Evolutionary conservation across 2,329 filamentous ascomycete species (phyloP).

Genomic region (Botrytis paeoniae): DNA sequence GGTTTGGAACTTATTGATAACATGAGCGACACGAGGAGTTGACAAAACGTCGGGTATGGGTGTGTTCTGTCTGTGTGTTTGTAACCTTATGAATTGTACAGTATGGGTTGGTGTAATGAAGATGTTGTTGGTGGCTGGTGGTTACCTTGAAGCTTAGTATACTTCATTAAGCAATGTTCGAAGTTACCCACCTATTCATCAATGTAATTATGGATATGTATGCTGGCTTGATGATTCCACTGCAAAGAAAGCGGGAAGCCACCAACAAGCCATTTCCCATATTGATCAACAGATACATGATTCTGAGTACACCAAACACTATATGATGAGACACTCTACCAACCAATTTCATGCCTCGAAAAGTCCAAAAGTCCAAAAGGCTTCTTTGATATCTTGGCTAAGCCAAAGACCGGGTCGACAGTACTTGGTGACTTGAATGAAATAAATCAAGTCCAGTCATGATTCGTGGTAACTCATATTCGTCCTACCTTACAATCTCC

Average conservation of each 20-base stretch:
- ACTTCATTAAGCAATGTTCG: too few species aligned
- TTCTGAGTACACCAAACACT: background rate
- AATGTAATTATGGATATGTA: background rate
- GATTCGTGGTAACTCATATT: background rate
- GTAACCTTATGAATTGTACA: background rate
- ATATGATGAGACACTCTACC: slow-evolving; percentile 5
- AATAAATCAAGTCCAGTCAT: background rate
- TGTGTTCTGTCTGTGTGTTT: background rate
- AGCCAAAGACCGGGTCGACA: slow-evolving; percentile 19
- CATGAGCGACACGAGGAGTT: slow-evolving; percentile 14
- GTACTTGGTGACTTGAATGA: slow-evolving; percentile 9
- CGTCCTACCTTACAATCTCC: background rate
- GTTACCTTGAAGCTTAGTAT: background rate
- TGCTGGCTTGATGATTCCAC: background rate
- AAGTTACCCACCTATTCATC: background rate
- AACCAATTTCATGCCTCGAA: background rate
- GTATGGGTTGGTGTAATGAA: background rate
- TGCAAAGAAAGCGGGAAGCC: background rate
- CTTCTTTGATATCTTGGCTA: slow-evolving; percentile 15
- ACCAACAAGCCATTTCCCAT: background rate
- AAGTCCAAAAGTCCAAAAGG: background rate
- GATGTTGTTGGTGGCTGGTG: background rate
- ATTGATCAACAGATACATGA: background rate
- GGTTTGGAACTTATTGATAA: background rate
- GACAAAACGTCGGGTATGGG: background rate